Conservation (phyloP, 108 stramenopile genomes). For the Cyclotella choctawhatcheeana region DNA sequence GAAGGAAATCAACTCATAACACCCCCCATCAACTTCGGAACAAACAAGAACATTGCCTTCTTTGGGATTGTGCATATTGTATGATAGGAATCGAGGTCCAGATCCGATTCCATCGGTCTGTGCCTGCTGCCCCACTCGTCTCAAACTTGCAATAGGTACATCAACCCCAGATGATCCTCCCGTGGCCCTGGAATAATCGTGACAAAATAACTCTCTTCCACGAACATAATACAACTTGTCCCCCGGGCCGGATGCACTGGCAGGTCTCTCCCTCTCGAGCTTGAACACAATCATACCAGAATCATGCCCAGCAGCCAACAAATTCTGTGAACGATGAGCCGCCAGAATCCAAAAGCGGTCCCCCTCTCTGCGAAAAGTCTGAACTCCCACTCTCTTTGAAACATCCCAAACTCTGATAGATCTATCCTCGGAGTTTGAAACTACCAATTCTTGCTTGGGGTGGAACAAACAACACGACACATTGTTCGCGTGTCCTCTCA, state of each 20-base stretch:
- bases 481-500: slow-evolving; percentile 99
- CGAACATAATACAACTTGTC: slow-evolving; percentile 94
- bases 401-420: slow-evolving; percentile 99
- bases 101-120: slow-evolving; percentile 93
- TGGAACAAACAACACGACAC: slow-evolving; percentile 98
- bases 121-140: slow-evolving; percentile 91
- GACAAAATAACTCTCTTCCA: slow-evolving; percentile 94
- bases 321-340: slow-evolving; percentile 92
- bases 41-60: slow-evolving; percentile 93
- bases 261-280: slow-evolving; percentile 97
- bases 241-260: slow-evolving; percentile 76
- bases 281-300: slow-evolving; percentile 99
- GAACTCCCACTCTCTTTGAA: slow-evolving; percentile 95
- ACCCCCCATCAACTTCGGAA: slow-evolving; percentile 93
- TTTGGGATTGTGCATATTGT: slow-evolving; percentile 95
- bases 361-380: slow-evolving; percentile 98
- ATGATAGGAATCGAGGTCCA: slow-evolving; percentile 89
- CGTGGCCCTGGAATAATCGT: slow-evolving; percentile 81
- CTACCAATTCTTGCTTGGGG: slow-evolving; percentile 97
- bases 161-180: slow-evolving; percentile 80
- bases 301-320: slow-evolving; percentile 99
- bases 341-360: slow-evolving; percentile 99
- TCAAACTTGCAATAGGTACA: slow-evolving; percentile 89
- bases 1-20: slow-evolving; percentile 95
- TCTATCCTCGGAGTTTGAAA: slow-evolving; percentile 98